phyloP scores from a whole-genome alignment of 352 stramenopile species.

The Phytophthora crassamura region DNA sequence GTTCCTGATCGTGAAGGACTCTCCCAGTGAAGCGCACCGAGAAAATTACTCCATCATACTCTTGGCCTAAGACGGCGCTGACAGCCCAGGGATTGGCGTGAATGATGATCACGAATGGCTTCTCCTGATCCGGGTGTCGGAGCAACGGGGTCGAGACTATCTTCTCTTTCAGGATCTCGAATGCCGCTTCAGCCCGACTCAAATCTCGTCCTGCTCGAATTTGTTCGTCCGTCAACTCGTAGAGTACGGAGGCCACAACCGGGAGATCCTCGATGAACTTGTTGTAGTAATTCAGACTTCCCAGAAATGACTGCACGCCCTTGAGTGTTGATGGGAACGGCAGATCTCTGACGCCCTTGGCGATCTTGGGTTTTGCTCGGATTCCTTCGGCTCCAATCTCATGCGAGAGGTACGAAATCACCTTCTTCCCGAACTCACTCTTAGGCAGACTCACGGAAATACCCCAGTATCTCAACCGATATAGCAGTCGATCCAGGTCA shows the following conservation, averaged over 20 bases:
- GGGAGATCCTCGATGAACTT: no score
- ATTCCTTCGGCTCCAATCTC: no score
- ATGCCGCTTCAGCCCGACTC: no score
- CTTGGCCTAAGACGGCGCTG: not conserved
- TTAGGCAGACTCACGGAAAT: constrained; percentile 6
- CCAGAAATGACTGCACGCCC: no score
- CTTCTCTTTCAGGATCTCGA: constrained; percentile 13
- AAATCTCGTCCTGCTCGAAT: not conserved
- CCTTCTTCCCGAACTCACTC: constrained; percentile 2
- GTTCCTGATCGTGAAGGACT: constrained; percentile 9
- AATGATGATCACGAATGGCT: no score
- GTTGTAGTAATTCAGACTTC: no score
- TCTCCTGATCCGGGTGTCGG: no score
- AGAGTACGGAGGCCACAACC: no score
- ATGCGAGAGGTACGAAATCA: not conserved
- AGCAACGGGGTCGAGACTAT: constrained; percentile 2
- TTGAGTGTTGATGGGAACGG: not conserved
- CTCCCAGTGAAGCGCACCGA: constrained; percentile 7
- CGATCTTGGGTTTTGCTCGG: not conserved
- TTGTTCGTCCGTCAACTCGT: no score
- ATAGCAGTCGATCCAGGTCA: not conserved
- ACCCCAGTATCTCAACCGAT: constrained; percentile 2
- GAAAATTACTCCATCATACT: not conserved
- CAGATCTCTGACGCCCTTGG: not conserved
- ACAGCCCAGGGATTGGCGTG: no score